Conservation (phyloP, 495 filamentous ascomycete genomes). For the Aspergillus carlsbadensis region DNA sequence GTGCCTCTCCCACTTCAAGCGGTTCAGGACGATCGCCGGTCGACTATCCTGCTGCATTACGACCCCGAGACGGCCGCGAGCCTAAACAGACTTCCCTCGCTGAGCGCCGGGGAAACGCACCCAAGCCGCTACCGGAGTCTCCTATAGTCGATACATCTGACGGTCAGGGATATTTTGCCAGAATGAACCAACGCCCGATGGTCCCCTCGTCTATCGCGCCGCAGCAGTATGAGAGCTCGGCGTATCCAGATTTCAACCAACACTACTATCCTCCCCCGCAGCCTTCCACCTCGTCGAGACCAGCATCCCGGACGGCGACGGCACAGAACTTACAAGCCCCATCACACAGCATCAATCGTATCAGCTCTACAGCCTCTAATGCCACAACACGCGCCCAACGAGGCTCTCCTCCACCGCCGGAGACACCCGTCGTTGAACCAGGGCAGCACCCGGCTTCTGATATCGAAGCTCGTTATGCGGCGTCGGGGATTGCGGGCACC, state of each 20-base stretch:
- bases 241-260: slow-evolving; percentile 59
- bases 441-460: slow-evolving; percentile 67
- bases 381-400: slow-evolving; percentile 90
- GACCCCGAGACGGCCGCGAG: slow-evolving; percentile 47
- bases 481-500: slow-evolving; percentile 81
- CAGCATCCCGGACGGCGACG: slow-evolving; percentile 17
- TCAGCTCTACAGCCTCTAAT: slow-evolving; percentile 84
- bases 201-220: slow-evolving; percentile 10
- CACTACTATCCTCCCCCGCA: slow-evolving; percentile 66
- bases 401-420: slow-evolving; percentile 92
- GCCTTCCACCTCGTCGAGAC: slow-evolving; percentile 32
- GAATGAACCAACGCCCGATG: slow-evolving; percentile 30
- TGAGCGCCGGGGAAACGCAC: slow-evolving; percentile 67
- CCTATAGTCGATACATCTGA: slow-evolving; percentile 68
- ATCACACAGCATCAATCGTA: slow-evolving; percentile 65
- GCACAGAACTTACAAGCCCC: slow-evolving; percentile 40
- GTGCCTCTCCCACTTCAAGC: slow-evolving; percentile 22
- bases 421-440: slow-evolving; percentile 83
- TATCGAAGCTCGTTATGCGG: slow-evolving; percentile 88
- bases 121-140: slow-evolving; percentile 77
- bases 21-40: slow-evolving; percentile 30
- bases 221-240: slow-evolving; percentile 29
- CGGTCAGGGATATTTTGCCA: slow-evolving; percentile 63
- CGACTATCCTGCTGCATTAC: slow-evolving; percentile 47
- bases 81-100: slow-evolving; percentile 53